Evolutionary conservation across 1,139 yeast species (phyloP).

Genomic region (Yamadazyma kanchanaburiensis): DNA sequence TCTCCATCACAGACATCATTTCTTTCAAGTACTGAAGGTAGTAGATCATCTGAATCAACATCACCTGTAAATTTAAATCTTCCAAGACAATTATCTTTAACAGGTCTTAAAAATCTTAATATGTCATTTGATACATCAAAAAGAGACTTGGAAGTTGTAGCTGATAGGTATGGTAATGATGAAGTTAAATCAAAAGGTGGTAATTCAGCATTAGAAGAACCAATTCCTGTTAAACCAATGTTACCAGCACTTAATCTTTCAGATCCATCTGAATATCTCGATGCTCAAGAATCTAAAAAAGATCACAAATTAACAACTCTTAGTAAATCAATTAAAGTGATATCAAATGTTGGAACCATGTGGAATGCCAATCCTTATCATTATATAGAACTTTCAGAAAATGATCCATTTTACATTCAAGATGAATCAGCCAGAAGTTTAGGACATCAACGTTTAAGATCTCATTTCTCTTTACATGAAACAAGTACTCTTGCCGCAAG

Average conservation of each 20-base stretch:
- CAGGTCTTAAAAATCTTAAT: slow-evolving; percentile 28
- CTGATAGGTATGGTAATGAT: slow-evolving; percentile 18
- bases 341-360: slow-evolving; percentile 46
- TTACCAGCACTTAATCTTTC: slow-evolving; percentile 24
- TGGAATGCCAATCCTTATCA: slow-evolving; percentile 67
- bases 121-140: slow-evolving; percentile 33
- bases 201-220: slow-evolving; percentile 4
- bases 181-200: slow-evolving; percentile 1
- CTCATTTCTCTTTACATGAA: slow-evolving; percentile 61
- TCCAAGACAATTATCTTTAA: slow-evolving; percentile 29
- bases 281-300: slow-evolving; percentile 10
- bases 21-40: slow-evolving; percentile 9
- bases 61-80: slow-evolving; percentile 20
- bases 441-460: slow-evolving; percentile 54
- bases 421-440: slow-evolving; percentile 39
- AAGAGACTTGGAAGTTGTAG: slow-evolving; percentile 21
- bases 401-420: slow-evolving; percentile 43
- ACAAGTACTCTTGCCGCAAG: slow-evolving; percentile 57
- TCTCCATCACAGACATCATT: slow-evolving; percentile 5
- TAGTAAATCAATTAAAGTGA: slow-evolving; percentile 27
- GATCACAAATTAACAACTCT: slow-evolving; percentile 17
- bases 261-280: slow-evolving; percentile 26
- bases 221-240: slow-evolving; percentile 7
- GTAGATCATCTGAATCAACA: slow-evolving; percentile 7
- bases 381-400: slow-evolving; percentile 36